A percentile compares a stretch with the other conserved stretches of the same genome.
phyloP scores from a whole-genome alignment of 2,329 filamentous ascomycete species.

The Cladorrhinum sp. region DNA sequence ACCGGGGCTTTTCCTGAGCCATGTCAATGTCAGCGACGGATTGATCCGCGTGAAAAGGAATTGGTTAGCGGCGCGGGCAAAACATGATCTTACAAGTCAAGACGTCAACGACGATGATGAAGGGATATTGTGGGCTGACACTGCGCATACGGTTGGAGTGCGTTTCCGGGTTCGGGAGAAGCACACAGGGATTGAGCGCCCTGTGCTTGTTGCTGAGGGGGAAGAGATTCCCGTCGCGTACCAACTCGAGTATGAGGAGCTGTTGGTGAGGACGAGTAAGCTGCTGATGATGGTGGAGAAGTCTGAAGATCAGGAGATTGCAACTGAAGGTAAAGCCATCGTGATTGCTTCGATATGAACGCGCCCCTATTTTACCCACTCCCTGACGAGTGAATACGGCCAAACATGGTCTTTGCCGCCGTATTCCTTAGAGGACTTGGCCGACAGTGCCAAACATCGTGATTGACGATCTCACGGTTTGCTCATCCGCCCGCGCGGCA shows the following conservation, averaged over 20 bases:
- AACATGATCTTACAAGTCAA: too few relatives aligned
- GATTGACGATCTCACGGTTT: not conserved
- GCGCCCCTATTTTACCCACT: not conserved
- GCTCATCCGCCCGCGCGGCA: not conserved
- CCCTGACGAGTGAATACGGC: not conserved
- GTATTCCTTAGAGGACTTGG: not conserved
- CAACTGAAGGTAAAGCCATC: slow-evolving; percentile 62
- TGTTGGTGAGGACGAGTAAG: slow-evolving; percentile 62
- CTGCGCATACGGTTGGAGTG: slow-evolving; percentile 61
- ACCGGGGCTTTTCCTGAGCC: slow-evolving; percentile 60
- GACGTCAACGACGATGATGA: slow-evolving; percentile 21
- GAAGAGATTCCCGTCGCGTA: slow-evolving; percentile 69
- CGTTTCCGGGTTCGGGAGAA: slow-evolving; percentile 61
- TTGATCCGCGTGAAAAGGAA: slow-evolving; percentile 69
- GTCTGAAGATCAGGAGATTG: slow-evolving; percentile 58
- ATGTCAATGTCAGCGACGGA: slow-evolving; percentile 64
- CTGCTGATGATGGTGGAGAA: slow-evolving; percentile 65
- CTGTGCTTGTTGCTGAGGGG: slow-evolving; percentile 54
- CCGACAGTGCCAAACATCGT: not conserved
- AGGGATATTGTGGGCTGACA: slow-evolving; percentile 66
- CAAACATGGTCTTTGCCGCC: not conserved
- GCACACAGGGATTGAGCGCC: slow-evolving; percentile 35
- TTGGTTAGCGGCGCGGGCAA: slow-evolving; percentile 61
- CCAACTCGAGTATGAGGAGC: slow-evolving; percentile 67
- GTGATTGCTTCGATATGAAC: slow-evolving; percentile 53